These are phyloP conservation scores for Salix viminalis DNA, from an alignment of 345 rosid genomes.

Conservation along the genomic window DNA sequence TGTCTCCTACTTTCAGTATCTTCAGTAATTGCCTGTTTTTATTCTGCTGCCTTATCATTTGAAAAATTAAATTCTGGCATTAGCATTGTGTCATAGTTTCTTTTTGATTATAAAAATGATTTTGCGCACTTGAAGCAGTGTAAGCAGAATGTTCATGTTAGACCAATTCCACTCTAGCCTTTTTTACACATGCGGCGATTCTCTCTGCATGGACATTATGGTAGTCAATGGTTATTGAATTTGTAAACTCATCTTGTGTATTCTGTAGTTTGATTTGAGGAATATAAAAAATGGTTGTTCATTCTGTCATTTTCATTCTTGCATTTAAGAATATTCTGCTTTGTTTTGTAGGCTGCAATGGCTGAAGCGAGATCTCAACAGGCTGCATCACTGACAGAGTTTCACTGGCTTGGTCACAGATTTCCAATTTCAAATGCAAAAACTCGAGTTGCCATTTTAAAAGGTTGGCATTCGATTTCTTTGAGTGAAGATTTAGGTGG, in stretches of 20 bases:
- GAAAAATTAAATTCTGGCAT: neutral
- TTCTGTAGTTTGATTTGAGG: neutral
- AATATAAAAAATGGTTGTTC: constrained; percentile 2
- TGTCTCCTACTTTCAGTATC: neutral
- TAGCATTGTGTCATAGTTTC: neutral
- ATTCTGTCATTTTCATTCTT: constrained; percentile 1
- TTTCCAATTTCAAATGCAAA: constrained; percentile 92
- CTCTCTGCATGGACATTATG: neutral
- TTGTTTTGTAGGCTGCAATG: constrained; percentile 73
- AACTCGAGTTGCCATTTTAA: constrained; percentile 84
- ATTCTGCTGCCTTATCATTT: neutral
- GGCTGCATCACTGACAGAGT: constrained; percentile 94
- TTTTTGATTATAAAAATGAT: neutral
- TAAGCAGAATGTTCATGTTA: neutral
- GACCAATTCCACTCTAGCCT: neutral
- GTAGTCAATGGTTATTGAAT: neutral
- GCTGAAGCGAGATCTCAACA: constrained; percentile 98
- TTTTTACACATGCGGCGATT: neutral
- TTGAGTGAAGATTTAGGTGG: neutral
- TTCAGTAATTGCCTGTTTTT: neutral
- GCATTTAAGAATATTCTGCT: neutral
- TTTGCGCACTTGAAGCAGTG: neutral
- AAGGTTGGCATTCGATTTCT: constrained; percentile 47
- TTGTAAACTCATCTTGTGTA: neutral
- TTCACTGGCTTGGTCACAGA: constrained; percentile 90